A percentile compares a stretch with the other conserved stretches of the same genome.
These are phyloP conservation scores for Vitis hybrid DNA, from an alignment of 177 flowering plant species.

Conservation along the genomic window DNA sequence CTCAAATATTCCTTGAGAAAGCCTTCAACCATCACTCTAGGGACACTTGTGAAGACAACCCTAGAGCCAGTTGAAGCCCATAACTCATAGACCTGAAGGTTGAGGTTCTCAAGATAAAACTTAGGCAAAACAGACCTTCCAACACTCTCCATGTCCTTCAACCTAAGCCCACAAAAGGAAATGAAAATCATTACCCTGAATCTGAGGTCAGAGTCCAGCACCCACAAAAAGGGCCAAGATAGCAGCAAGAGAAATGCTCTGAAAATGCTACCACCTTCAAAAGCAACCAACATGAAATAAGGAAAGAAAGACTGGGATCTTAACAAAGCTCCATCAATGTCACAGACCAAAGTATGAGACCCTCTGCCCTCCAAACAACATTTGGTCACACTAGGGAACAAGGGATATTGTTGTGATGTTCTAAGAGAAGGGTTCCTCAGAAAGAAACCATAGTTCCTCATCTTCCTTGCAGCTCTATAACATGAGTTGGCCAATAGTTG, in stretches of 20 bases:
- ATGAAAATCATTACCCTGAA: conserved; percentile 71
- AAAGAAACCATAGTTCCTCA: conserved; percentile 40
- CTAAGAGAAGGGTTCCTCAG: conserved; percentile 29
- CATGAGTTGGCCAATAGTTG: conserved; percentile 60
- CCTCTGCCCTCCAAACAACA: conserved; percentile 26
- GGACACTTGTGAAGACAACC: conserved; percentile 62
- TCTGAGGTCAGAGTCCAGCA: conserved; percentile 39
- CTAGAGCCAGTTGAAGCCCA: conserved; percentile 39
- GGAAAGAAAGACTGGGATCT: conserved; percentile 74
- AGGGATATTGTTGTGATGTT: conserved; percentile 22
- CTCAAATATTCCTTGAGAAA: conserved; percentile 72
- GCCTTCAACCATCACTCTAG: conserved; percentile 79
- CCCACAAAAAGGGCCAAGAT: conserved; percentile 44
- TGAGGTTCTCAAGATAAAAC: conserved; percentile 76
- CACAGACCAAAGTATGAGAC: conserved; percentile 60
- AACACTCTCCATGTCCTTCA: conserved; percentile 56
- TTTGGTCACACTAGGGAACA: conserved; percentile 46
- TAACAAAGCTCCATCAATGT: conserved; percentile 55
- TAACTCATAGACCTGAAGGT: conserved; percentile 51
- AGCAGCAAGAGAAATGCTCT: conserved; percentile 72
- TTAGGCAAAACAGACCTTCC: conserved; percentile 82
- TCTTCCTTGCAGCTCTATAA: conserved; percentile 57
- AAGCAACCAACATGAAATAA: conserved; percentile 91
- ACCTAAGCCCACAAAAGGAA: conserved; percentile 71
- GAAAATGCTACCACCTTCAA: conserved; percentile 79